Evolutionary conservation across 768 basidiomycete genomes (phyloP).

Genomic region (Flagelloscypha sp.): DNA sequence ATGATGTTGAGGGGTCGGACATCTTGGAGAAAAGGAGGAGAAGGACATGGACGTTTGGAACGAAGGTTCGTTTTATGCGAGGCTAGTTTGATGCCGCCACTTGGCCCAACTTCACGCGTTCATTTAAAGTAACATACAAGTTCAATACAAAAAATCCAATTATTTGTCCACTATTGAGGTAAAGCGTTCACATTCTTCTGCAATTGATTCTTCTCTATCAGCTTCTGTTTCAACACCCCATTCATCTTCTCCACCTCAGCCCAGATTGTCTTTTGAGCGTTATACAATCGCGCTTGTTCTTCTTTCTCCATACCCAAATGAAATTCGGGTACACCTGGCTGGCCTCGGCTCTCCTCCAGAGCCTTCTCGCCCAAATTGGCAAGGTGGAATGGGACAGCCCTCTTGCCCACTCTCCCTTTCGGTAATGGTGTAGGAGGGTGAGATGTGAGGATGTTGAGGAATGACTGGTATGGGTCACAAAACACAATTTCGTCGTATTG

Average conservation of each 20-base stretch:
- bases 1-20: too few relatives aligned
- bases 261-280: slow-evolving; percentile 60
- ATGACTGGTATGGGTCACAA: slow-evolving; percentile 82
- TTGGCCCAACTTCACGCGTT: too few relatives aligned
- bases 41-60: too few relatives aligned
- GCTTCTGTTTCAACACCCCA: slow-evolving; percentile 60
- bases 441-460: slow-evolving; percentile 72
- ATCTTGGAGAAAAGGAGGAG: too few relatives aligned
- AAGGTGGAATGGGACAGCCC: slow-evolving; percentile 64
- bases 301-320: slow-evolving; percentile 78
- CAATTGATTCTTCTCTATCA: slow-evolving; percentile 69
- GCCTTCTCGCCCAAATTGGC: slow-evolving; percentile 46
- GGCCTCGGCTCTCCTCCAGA: slow-evolving; percentile 54
- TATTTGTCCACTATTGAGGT: too few relatives aligned
- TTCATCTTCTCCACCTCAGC: slow-evolving; percentile 74
- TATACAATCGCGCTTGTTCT: slow-evolving; percentile 73
- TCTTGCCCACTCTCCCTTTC: slow-evolving; percentile 36
- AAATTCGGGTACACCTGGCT: slow-evolving; percentile 80
- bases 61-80: too few relatives aligned
- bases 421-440: slow-evolving; percentile 81
- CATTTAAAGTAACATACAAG: too few relatives aligned
- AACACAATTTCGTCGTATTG: slow-evolving; percentile 99
- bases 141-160: too few relatives aligned
- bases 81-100: too few relatives aligned
- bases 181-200: slow-evolving; percentile 53